Evolutionary conservation across 176 grass and related monocot species (phyloP), one percentile per base, ranked within the genome.

Genomic region (Tuctoria greenei): DNA sequence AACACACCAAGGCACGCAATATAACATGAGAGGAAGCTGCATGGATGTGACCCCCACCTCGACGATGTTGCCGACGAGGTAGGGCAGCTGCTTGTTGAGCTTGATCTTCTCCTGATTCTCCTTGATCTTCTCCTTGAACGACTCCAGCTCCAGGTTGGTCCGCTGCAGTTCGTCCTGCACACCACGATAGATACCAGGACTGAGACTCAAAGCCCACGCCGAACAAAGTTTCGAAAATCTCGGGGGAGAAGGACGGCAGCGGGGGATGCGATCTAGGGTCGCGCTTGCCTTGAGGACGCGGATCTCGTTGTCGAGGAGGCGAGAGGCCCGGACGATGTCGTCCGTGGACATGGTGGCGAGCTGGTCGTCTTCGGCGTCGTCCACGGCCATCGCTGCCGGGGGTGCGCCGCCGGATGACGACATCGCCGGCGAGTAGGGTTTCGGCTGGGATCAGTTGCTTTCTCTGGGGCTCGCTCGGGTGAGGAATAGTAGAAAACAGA

Each of bases 81-180:
- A 96, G 1, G 90, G 93, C 2, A 96, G 79, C 82, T 88, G 85
- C 79, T 92, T 96, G 85, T 90, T 88, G 21, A 90, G 76, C 76
- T 96, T 96, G 14, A 96, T 96, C 67, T 93, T 96, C 85, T 93
- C 85, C 76, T 96, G 90, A 49, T 96, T 96, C 59, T 90, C 82
- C 90, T 92, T 92, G 7, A 90, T 86, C 65, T 93, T 97, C 20
- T 93, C 86, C 75, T 86, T 88, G 55, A 86, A 42, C 10, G 89
- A 88, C 23, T 92, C 85, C 64, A 94, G 65, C 47, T 98, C 91
- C 36, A 86, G 69, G 66, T 90, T 94, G 13, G 61, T 77, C 46
- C 89, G 82, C 83, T 95, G 89, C 65, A 90, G 60, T 49, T 98
- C 95, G 50, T 86, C 85, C 91, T 98, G 69, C 26, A 60, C 10